phyloP scores from a whole-genome alignment of 2,329 filamentous ascomycete genomes.

The Grosmannia serpens region DNA sequence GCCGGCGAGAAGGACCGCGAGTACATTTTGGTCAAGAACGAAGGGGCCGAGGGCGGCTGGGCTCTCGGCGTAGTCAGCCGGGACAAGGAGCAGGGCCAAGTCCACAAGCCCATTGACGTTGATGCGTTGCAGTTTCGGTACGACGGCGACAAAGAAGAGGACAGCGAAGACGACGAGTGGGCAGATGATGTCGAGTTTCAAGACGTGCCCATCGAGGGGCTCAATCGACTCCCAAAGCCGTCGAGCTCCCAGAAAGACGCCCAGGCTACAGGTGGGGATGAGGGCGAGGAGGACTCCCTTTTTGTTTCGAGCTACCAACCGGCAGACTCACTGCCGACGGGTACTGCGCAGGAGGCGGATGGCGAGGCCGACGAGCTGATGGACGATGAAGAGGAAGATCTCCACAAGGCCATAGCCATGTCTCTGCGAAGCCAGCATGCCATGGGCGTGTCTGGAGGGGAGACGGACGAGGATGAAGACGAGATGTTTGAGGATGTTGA shows the following conservation, averaged over 20 bases:
- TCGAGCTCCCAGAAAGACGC: constrained; percentile 8
- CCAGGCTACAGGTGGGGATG: constrained; percentile 14
- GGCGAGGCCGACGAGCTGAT: constrained; percentile 12
- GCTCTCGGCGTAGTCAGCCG: constrained; percentile 86
- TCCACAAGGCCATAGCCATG: constrained; percentile 72
- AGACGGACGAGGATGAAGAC: constrained; percentile 23
- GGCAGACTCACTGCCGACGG: constrained; percentile 15
- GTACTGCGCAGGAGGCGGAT: constrained; percentile 17
- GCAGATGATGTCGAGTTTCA: constrained; percentile 64
- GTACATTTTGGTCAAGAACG: constrained; percentile 93
- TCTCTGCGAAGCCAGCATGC: constrained; percentile 60
- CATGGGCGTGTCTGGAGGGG: constrained; percentile 11
- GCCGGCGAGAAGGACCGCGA: constrained; percentile 82
- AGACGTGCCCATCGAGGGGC: constrained; percentile 80
- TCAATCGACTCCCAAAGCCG: constrained; percentile 69
- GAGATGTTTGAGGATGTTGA: constrained; percentile 42
- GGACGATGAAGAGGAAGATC: constrained; percentile 43
- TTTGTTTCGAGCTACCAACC: constrained; percentile 33
- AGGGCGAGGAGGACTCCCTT: constrained; percentile 41
- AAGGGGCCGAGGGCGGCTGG: constrained; percentile 91
- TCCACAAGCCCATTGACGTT: constrained; percentile 84
- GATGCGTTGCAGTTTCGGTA: constrained; percentile 54
- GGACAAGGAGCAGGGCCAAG: constrained; percentile 66
- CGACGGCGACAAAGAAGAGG: constrained; percentile 48
- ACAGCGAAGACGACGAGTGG: constrained; percentile 52